Evolutionary conservation across 257 asterid species (phyloP).

Genomic region (Penstemon newberryi): DNA sequence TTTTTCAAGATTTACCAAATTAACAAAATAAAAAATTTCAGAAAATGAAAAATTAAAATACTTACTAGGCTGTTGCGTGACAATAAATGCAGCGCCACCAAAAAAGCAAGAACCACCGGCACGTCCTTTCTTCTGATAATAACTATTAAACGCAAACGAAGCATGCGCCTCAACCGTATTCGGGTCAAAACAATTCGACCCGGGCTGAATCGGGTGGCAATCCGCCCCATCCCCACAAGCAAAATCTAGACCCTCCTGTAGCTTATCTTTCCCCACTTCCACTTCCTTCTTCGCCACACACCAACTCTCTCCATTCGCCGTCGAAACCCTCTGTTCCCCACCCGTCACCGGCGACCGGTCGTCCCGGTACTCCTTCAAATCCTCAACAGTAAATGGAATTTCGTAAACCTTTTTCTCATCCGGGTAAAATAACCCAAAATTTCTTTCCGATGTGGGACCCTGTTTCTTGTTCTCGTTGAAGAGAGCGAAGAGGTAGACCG

Average conservation of each 20-base stretch:
- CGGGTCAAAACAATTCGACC: constrained; percentile 92
- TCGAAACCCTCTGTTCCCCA: constrained; percentile 41
- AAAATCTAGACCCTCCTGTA: constrained; percentile 79
- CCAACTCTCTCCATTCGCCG: constrained; percentile 72
- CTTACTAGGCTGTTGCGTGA: constrained; percentile 81
- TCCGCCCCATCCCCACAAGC: constrained; percentile 95
- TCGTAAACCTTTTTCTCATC: constrained; percentile 65
- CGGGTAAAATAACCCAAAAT: constrained; percentile 90
- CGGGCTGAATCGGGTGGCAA: constrained; percentile 94
- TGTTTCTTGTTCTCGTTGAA: constrained; percentile 86
- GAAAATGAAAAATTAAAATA: not conserved
- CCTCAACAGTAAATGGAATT: constrained; percentile 65
- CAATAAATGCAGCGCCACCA: constrained; percentile 79
- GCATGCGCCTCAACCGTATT: constrained; percentile 88
- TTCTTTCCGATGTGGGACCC: constrained; percentile 90
- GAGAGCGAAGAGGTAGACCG: constrained; percentile 71
- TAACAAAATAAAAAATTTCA: not conserved
- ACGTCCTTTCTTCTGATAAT: constrained; percentile 77
- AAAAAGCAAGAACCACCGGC: constrained; percentile 72
- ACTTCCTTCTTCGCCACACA: constrained; percentile 75
- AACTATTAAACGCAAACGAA: constrained; percentile 86
- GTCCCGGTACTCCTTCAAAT: constrained; percentile 41
- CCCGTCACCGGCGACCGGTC: constrained; percentile 40
- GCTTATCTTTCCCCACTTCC: constrained; percentile 54
- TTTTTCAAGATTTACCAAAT: not conserved